Evolutionary conservation across 306 rosid genomes (phyloP).

Genomic region (Herpetospermum pedunculosum): DNA sequence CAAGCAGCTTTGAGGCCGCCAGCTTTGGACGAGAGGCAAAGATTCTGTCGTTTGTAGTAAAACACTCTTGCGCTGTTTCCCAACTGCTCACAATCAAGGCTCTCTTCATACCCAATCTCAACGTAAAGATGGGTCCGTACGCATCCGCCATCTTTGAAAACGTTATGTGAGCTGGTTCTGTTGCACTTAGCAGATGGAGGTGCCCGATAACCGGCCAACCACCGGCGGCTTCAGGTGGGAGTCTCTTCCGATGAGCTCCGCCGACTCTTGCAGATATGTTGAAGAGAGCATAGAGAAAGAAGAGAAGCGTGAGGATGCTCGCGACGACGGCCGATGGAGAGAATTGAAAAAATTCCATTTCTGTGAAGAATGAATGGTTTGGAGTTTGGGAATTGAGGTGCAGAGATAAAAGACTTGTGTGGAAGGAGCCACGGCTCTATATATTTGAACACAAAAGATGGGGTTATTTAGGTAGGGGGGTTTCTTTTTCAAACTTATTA

Average conservation of each 20-base stretch:
- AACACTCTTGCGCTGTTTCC: not conserved
- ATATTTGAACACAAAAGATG: too few relatives aligned
- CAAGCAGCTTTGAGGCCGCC: constrained; percentile 32
- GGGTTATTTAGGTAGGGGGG: too few relatives aligned
- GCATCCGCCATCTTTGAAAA: not conserved
- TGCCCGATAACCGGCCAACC: not conserved
- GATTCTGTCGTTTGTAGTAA: not conserved
- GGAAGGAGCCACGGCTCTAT: too few relatives aligned
- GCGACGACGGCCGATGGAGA: not conserved
- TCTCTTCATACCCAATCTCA: not conserved
- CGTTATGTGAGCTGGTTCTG: not conserved
- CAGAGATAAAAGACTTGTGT: too few relatives aligned
- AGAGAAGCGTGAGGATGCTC: not conserved
- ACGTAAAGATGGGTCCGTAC: not conserved
- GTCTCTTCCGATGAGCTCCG: not conserved
- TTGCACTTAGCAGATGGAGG: not conserved
- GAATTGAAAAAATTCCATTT: not conserved
- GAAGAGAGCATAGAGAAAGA: not conserved
- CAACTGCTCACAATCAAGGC: not conserved
- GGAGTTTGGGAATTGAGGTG: not conserved
- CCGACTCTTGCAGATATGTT: not conserved
- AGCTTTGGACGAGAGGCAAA: not conserved
- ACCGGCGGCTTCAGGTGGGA: not conserved
- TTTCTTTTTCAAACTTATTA: too few relatives aligned
- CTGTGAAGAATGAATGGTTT: not conserved